Percentiles rank a stretch among this genome's conserved stretches.
phyloP scores from a whole-genome alignment of 2,329 filamentous ascomycete species.

The Dactylellina leptospora region DNA sequence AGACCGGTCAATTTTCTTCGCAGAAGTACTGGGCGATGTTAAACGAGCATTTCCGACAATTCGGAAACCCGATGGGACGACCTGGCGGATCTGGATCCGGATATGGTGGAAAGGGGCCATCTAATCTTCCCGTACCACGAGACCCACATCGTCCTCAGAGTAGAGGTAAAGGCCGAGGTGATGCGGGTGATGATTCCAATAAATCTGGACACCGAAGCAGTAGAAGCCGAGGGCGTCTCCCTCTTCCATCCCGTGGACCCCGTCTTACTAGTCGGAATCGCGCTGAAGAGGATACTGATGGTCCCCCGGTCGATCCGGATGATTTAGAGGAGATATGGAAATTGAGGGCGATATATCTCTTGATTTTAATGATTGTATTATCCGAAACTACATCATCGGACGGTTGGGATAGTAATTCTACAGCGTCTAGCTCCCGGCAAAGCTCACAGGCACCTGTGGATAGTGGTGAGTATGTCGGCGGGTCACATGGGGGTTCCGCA shows the following conservation, averaged over 20 bases:
- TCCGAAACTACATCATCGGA: constrained; percentile 37
- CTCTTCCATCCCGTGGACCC: constrained; percentile 4
- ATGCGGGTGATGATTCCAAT: neutral
- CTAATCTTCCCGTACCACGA: constrained; percentile 1
- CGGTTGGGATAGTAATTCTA: constrained; percentile 41
- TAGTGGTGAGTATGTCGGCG: constrained; percentile 5
- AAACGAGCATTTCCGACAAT: constrained; percentile 29
- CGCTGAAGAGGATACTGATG: neutral
- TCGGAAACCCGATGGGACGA: neutral
- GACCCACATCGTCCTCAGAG: neutral
- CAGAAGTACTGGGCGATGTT: constrained; percentile 36
- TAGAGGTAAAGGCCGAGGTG: neutral
- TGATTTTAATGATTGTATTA: constrained; percentile 42
- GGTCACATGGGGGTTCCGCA: constrained; percentile 1
- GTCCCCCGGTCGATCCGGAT: constrained; percentile 13
- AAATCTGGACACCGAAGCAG: too few relatives aligned
- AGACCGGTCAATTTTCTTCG: constrained; percentile 39
- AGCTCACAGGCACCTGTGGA: constrained; percentile 43
- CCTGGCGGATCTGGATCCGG: neutral
- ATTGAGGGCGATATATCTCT: constrained; percentile 43
- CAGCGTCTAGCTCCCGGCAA: constrained; percentile 41
- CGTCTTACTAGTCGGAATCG: neutral
- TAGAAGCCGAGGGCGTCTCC: neutral
- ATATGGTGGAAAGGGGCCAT: constrained; percentile 1
- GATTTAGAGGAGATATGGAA: constrained; percentile 43